phyloP scores from a whole-genome alignment of 192 early-diverging fungal genomes.

The Entomortierella beljakovae region DNA sequence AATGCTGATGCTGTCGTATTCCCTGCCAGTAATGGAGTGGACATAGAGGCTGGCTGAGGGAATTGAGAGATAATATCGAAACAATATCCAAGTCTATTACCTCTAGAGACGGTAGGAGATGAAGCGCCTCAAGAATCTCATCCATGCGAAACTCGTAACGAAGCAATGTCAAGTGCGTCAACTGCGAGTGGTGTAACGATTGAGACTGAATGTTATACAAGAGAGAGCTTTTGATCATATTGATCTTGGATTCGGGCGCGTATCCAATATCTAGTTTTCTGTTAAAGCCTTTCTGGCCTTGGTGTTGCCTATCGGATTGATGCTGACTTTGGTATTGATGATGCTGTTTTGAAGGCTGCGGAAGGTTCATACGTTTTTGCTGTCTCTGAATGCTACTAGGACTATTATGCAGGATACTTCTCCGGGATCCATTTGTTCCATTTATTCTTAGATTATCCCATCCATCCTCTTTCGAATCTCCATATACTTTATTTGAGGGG shows the following conservation, averaged over 20 bases:
- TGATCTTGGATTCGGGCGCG: not conserved
- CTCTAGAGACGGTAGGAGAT: conserved; percentile 14
- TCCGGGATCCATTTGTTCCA: too few species aligned
- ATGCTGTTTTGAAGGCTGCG: too few species aligned
- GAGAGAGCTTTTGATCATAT: conserved; percentile 14
- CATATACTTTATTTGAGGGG: not conserved
- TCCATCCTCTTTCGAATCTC: not conserved
- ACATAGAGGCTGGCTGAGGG: not conserved
- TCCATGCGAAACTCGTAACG: conserved; percentile 30
- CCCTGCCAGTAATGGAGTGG: not conserved
- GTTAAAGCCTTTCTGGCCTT: too few species aligned
- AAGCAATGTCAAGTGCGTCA: conserved; percentile 21
- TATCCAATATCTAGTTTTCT: not conserved
- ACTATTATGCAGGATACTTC: too few species aligned
- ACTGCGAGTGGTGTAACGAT: not conserved
- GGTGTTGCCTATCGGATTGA: too few species aligned
- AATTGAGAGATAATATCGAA: not conserved
- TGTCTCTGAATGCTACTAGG: too few species aligned
- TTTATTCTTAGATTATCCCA: too few species aligned
- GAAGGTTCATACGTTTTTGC: too few species aligned
- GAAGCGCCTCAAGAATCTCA: conserved; percentile 32
- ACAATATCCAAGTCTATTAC: conserved; percentile 21
- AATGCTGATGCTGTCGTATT: not conserved
- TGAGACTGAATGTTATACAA: conserved; percentile 18
- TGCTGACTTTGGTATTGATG: too few species aligned